These are phyloP conservation scores for Lathyrus aphaca DNA, from an alignment of 306 rosid genomes.

Conservation along the genomic window DNA sequence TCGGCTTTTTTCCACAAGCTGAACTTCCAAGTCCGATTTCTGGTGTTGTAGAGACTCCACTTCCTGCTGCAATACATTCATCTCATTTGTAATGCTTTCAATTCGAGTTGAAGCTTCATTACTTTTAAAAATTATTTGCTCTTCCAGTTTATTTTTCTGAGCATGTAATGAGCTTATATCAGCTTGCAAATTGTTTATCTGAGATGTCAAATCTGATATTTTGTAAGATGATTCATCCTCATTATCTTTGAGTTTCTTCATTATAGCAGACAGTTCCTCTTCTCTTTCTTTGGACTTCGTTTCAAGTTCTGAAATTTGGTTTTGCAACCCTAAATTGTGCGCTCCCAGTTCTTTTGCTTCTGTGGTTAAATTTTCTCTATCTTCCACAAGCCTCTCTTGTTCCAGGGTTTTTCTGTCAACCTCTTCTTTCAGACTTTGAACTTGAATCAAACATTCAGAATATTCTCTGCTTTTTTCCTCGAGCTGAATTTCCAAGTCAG, in stretches of 20 bases:
- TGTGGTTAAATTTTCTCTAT: constrained; percentile 45
- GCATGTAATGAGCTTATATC: constrained; percentile 50
- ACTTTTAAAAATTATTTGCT: constrained; percentile 47
- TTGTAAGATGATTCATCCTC: constrained; percentile 53
- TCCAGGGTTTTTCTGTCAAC: constrained; percentile 51
- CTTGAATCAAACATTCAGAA: constrained; percentile 51
- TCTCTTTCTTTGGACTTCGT: constrained; percentile 54
- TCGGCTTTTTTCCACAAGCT: too few relatives aligned
- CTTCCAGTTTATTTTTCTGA: constrained; percentile 66
- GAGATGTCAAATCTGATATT: constrained; percentile 60
- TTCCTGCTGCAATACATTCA: too few relatives aligned
- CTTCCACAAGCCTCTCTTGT: constrained; percentile 45
- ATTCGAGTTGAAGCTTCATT: constrained; percentile 40
- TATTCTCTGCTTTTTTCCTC: constrained; percentile 53
- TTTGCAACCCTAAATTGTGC: constrained; percentile 46
- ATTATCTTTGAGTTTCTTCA: constrained; percentile 58
- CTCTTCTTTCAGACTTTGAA: constrained; percentile 67
- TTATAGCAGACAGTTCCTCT: constrained; percentile 50
- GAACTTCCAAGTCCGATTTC: too few relatives aligned
- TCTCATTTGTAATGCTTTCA: too few relatives aligned
- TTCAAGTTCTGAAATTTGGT: constrained; percentile 60
- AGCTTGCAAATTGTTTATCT: constrained; percentile 54
- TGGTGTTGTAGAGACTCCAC: too few relatives aligned
- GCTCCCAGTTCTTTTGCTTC: constrained; percentile 59
- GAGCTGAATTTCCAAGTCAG: constrained; percentile 60